These are phyloP conservation scores for Microbotryum violaceum DNA, from an alignment of 1,284 basidiomycete species.

Conservation along the genomic window DNA sequence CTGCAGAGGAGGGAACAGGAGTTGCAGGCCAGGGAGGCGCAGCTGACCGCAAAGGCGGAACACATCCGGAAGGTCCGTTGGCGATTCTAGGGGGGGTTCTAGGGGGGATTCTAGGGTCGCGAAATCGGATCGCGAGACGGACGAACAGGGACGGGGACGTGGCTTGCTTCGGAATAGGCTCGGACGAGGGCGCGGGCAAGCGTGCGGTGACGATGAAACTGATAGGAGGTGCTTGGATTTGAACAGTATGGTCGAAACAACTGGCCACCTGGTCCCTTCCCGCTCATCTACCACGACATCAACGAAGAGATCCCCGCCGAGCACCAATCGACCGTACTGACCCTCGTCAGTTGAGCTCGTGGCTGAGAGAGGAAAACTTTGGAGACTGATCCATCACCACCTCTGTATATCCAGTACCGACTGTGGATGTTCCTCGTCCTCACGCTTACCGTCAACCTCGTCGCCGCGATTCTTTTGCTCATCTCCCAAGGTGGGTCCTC, in stretches of 20 bases:
- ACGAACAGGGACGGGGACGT: too few relatives aligned
- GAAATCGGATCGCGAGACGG: too few relatives aligned
- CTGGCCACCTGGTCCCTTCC: conserved; percentile 67
- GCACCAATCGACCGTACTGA: conserved; percentile 67
- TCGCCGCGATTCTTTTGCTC: conserved; percentile 81
- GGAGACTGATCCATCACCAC: conserved; percentile 59
- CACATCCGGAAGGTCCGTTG: conserved; percentile 50
- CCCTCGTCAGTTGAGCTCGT: conserved; percentile 56
- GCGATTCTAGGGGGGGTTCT: too few relatives aligned
- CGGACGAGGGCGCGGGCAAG: too few relatives aligned
- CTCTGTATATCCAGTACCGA: conserved; percentile 62
- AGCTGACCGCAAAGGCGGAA: conserved; percentile 53
- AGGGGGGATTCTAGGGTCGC: too few relatives aligned
- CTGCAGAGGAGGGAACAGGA: conserved; percentile 66
- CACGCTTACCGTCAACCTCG: conserved; percentile 79
- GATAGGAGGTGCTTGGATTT: neutral
- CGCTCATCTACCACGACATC: conserved; percentile 89
- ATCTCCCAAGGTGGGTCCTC: conserved; percentile 54
- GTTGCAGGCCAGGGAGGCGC: conserved; percentile 65
- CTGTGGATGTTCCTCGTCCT: conserved; percentile 47
- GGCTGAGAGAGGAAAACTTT: conserved; percentile 43
- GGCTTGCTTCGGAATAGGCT: too few relatives aligned
- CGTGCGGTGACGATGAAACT: too few relatives aligned
- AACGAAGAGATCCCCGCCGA: conserved; percentile 70
- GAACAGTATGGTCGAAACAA: conserved; percentile 67